phyloP scores from a whole-genome alignment of 169 alveolate genomes.

The Cardiosporidium cionae region DNA sequence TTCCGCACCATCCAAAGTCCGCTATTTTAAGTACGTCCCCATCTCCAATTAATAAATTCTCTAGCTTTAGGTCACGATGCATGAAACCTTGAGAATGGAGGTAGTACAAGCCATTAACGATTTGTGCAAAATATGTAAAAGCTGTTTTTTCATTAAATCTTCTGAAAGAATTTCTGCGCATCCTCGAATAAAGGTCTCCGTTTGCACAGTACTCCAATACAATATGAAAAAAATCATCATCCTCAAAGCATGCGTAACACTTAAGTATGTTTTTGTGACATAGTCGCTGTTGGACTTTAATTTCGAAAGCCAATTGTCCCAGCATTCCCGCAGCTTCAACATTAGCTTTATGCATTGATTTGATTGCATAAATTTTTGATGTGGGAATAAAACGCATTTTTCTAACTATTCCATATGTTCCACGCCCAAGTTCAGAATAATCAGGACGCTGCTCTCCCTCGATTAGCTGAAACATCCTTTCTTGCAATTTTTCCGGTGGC shows the following conservation, averaged over 20 bases:
- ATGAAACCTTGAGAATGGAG: constrained; percentile 70
- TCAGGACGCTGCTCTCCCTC: not conserved
- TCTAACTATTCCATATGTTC: constrained; percentile 82
- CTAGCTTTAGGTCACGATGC: constrained; percentile 84
- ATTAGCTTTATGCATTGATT: constrained; percentile 46
- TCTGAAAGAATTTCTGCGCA: constrained; percentile 59
- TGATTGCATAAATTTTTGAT: constrained; percentile 70
- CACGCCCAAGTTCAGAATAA: constrained; percentile 63
- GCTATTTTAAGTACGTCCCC: constrained; percentile 62
- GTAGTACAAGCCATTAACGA: constrained; percentile 77
- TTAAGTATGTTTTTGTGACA: not conserved
- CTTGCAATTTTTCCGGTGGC: too few relatives aligned
- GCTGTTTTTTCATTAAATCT: constrained; percentile 71
- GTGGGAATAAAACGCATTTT: constrained; percentile 66
- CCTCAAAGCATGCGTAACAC: constrained; percentile 76
- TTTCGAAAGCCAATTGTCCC: not conserved
- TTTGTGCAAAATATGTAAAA: constrained; percentile 74
- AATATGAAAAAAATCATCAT: constrained; percentile 69
- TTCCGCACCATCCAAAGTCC: constrained; percentile 81
- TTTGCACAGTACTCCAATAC: constrained; percentile 76
- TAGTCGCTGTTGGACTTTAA: not conserved
- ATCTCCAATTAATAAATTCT: constrained; percentile 69
- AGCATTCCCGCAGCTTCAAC: not conserved
- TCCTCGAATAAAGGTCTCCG: constrained; percentile 74
- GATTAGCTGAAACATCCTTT: too few relatives aligned